Percentiles rank a stretch among this genome's conserved stretches.
Conservation (phyloP, 2,329 filamentous ascomycete species). For the Aspergillus neoniger region DNA sequence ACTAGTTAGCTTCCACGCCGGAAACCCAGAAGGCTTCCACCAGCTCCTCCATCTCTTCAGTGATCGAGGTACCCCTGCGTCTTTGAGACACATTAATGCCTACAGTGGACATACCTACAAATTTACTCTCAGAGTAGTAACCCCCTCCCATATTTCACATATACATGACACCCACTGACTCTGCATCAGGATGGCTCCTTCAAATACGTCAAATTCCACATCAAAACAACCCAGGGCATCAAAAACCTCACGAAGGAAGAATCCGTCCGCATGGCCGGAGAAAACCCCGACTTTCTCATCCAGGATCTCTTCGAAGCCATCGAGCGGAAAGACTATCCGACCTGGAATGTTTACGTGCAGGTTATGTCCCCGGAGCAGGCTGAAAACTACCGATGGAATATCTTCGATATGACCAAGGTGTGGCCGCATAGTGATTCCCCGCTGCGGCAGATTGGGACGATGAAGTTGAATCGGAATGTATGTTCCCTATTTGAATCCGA, state of each 20-base stretch:
- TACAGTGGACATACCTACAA: background rate
- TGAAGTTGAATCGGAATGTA: conserved; percentile 18
- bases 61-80: conserved; percentile 12
- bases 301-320: background rate
- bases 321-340: background rate
- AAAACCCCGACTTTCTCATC: background rate
- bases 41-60: conserved; percentile 13
- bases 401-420: conserved; percentile 13
- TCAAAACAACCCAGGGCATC: background rate
- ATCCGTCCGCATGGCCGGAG: background rate
- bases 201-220: background rate
- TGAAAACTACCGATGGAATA: conserved; percentile 7
- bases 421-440: background rate
- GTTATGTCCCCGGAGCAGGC: conserved; percentile 14
- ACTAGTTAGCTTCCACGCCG: conserved; percentile 9
- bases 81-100: background rate
- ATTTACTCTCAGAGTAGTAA: background rate
- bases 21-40: conserved; percentile 14
- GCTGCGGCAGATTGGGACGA: conserved; percentile 14
- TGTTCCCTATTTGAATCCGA: background rate
- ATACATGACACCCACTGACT: background rate
- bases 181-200: background rate
- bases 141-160: too few relatives aligned
- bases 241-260: background rate
- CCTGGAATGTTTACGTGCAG: conserved; percentile 12